phyloP scores from a whole-genome alignment of 495 filamentous ascomycete species.

The Penicillium taxi region DNA sequence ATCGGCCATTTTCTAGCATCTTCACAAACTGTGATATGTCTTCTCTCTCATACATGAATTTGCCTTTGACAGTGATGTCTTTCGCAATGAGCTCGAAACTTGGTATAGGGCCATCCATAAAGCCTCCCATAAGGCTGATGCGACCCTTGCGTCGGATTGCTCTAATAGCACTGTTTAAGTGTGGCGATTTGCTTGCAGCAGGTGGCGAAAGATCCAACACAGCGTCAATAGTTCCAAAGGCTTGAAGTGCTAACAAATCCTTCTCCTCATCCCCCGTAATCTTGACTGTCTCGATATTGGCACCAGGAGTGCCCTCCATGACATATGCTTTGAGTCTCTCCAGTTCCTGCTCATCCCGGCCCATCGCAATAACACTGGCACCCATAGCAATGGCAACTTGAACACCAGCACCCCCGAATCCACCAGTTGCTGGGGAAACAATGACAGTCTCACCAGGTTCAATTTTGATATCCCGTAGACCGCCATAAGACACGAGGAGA shows the following conservation, averaged over 20 bases:
- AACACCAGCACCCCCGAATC: slow-evolving; percentile 43
- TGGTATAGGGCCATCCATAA: too few relatives aligned
- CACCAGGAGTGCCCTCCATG: slow-evolving; percentile 2
- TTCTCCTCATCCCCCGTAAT: background rate
- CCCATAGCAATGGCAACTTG: slow-evolving; percentile 44
- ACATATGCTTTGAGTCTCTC: slow-evolving; percentile 15
- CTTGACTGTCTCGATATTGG: slow-evolving; percentile 2
- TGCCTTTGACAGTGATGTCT: too few relatives aligned
- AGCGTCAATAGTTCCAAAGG: slow-evolving; percentile 17
- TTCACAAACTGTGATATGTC: too few relatives aligned
- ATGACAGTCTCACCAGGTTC: slow-evolving; percentile 46
- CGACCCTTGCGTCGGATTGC: too few relatives aligned
- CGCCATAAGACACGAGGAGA: slow-evolving; percentile 43
- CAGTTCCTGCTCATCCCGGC: slow-evolving; percentile 34
- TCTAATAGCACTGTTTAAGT: too few relatives aligned
- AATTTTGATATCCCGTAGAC: slow-evolving; percentile 41
- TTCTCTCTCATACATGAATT: too few relatives aligned
- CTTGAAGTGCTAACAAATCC: slow-evolving; percentile 27
- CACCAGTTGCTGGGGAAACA: slow-evolving; percentile 45
- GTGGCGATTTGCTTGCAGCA: too few relatives aligned
- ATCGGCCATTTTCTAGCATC: too few relatives aligned
- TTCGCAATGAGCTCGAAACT: too few relatives aligned
- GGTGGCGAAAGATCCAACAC: slow-evolving; percentile 49
- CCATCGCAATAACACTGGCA: slow-evolving; percentile 44
- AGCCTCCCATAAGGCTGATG: too few relatives aligned